Evolutionary conservation across 768 basidiomycete genomes (phyloP), one percentile per base, ranked within the genome.

Genomic region (Podaxis mareebaensis): DNA sequence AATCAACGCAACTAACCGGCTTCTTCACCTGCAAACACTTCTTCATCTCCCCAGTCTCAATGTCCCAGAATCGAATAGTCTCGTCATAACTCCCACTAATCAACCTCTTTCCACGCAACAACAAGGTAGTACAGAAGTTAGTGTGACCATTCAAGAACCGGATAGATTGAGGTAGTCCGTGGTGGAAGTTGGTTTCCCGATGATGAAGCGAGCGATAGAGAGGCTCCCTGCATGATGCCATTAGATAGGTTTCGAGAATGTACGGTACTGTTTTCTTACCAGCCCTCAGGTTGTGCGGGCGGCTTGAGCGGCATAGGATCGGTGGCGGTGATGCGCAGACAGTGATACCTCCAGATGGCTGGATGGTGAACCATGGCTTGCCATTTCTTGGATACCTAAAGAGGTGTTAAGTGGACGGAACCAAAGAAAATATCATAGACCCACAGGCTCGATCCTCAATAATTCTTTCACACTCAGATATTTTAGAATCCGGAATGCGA

Each of bases 1-100:
- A 95, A 71, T 95, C 93, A 46, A 96, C 86, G 74, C 95, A 94
- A 65, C 92, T 92, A 38, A 96, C 92, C 1, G 93, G 90, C 68
- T 94, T 95, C 78, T 94, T 95, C 11, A 93, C 92, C 61, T 85
- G 82, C 49, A 95, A 70, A 67, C 90, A 92, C 69, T 90, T 91
- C 75, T 89, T 88, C 75, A 80, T 78, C 69, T 81, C 81, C 13
- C 83, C 83, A 0, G 78, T 82, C 56, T 83, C 80, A 11, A 96
- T 82, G 71, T 95, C 91, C 95, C 94, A 96, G 75, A 96, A 92
- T 12, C 94, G 82, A 64, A 96, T 95, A 1, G 91, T 93, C 73
- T 95, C 94, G 61, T 96, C 94, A 70, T 95, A 95, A 28, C 90
- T 92, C 15, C 95, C 95, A 66, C 91, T 93, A 66, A 96, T 93